Evolutionary conservation across 1,139 yeast genomes (phyloP), one percentile per base, ranked within the genome.

Genomic region (Meyerozyma guilliermondii): DNA sequence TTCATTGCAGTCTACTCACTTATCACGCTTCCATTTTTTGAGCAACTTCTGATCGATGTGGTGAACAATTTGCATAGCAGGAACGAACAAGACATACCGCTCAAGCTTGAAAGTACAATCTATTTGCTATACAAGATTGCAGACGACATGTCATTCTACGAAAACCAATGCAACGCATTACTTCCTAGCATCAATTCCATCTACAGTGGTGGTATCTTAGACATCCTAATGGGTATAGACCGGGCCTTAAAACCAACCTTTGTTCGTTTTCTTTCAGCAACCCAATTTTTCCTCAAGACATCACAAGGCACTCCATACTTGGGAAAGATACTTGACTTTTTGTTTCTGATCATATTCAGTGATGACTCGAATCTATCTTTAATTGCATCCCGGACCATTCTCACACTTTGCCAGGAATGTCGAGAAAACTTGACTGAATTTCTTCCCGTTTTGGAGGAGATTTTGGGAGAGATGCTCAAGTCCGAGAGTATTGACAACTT

Each of bases 1-100:
- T 78, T 87, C 51, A 91, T 87, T 42, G 68, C 79, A 1, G 62
- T 83, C 3, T 87, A 83, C 63, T 78, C 88, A 1, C 66, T 86
- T 11, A 66, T 87, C 40, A 85, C 85, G 29, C 54, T 66, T 5
- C 69, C 76, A 2, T 65, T 88, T 39, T 79, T 81, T 51, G 68
- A 74, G 4, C 70, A 68, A 29, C 63, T 87, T 28, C 66, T 77
- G 3, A 55, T 59, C 4, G 74, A 74, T 34, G 66, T 82, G 1
- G 48, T 65, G 1, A 49, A 52, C 4, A 58, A 54, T 35, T 43
- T 62, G 1, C 41, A 42, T 5, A 36, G 30, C 7, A 50, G 63
- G 38, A 58, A 77, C 58, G 59, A 56, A 34, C 14, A 7, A 7
- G 28, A 17, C 14, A 26, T 33, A 5, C 38, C 24, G 28, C 38